Evolutionary conservation across 345 rosid species (phyloP).

Genomic region (Moringa oleifera): DNA sequence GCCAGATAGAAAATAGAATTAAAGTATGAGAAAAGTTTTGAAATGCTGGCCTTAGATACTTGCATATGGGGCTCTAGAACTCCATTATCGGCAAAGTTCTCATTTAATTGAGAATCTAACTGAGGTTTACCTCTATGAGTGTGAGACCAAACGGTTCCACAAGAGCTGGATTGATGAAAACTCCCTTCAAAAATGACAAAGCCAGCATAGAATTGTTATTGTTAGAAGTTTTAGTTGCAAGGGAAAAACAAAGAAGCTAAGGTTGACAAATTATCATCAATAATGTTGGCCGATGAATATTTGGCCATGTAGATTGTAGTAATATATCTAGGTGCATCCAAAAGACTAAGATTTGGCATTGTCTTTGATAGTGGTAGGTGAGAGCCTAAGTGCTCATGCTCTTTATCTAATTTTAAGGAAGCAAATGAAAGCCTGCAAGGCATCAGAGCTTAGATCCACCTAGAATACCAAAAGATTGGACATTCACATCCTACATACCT

Average conservation of each 20-base stretch:
- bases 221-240: conserved; percentile 21
- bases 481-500: conserved; percentile 24
- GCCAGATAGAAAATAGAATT: conserved; percentile 13
- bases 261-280: conserved; percentile 1
- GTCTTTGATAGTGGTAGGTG: not conserved
- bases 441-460: not conserved
- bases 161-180: conserved; percentile 66
- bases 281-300: too few relatives aligned
- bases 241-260: conserved; percentile 6
- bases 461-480: too few relatives aligned
- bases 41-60: not conserved
- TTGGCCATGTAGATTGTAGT: too few relatives aligned
- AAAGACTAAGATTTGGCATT: too few relatives aligned
- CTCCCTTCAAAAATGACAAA: conserved; percentile 53
- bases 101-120: not conserved
- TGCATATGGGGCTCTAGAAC: not conserved
- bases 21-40: not conserved
- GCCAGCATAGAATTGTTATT: conserved; percentile 18
- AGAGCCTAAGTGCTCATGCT: not conserved
- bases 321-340: too few relatives aligned
- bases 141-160: conserved; percentile 78
- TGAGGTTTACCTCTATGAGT: conserved; percentile 46
- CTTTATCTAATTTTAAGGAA: not conserved
- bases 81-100: not conserved
- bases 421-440: not conserved